Percentiles rank a stretch among this genome's conserved stretches.
These are phyloP conservation scores for Suhomyces atakaporum DNA, from an alignment of 1,139 yeast genomes.

Conservation along the genomic window DNA sequence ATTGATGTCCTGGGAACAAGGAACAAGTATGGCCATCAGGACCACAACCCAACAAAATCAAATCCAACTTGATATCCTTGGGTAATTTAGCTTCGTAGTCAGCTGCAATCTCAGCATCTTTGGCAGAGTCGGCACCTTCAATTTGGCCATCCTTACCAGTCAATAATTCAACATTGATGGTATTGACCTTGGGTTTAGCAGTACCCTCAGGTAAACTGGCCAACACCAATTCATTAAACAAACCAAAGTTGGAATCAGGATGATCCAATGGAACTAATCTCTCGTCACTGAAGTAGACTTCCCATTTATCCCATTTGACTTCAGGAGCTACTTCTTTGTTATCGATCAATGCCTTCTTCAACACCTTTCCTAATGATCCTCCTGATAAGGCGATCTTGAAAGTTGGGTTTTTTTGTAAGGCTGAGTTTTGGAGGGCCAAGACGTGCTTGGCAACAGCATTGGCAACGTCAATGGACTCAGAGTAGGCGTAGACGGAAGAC, in stretches of 20 bases:
- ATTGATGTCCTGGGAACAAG: slow-evolving; percentile 61
- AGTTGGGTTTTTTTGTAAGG: slow-evolving; percentile 38
- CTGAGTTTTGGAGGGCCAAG: slow-evolving; percentile 54
- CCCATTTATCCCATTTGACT: slow-evolving; percentile 79
- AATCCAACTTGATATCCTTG: slow-evolving; percentile 44
- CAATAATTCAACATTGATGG: slow-evolving; percentile 51
- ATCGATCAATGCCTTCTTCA: slow-evolving; percentile 69
- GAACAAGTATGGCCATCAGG: slow-evolving; percentile 85
- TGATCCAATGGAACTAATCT: slow-evolving; percentile 87
- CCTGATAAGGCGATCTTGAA: slow-evolving; percentile 87
- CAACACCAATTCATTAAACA: slow-evolving; percentile 59
- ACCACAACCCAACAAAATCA: slow-evolving; percentile 71
- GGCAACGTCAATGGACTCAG: slow-evolving; percentile 60
- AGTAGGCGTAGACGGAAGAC: slow-evolving; percentile 51
- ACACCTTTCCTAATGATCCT: slow-evolving; percentile 81
- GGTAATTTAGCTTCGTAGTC: slow-evolving; percentile 53
- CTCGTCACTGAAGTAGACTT: slow-evolving; percentile 94
- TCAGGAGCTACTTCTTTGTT: slow-evolving; percentile 46
- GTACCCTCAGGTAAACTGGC: slow-evolving; percentile 36
- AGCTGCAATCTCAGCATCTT: slow-evolving; percentile 51
- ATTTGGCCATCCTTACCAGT: slow-evolving; percentile 49
- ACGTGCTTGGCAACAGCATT: slow-evolving; percentile 57
- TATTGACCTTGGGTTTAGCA: slow-evolving; percentile 45
- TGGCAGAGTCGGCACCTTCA: slow-evolving; percentile 36
- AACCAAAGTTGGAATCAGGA: slow-evolving; percentile 69